Evolutionary conservation across 768 basidiomycete genomes (phyloP), one percentile per base, ranked within the genome.

Genomic region (Mycena olivaceomarginata): DNA sequence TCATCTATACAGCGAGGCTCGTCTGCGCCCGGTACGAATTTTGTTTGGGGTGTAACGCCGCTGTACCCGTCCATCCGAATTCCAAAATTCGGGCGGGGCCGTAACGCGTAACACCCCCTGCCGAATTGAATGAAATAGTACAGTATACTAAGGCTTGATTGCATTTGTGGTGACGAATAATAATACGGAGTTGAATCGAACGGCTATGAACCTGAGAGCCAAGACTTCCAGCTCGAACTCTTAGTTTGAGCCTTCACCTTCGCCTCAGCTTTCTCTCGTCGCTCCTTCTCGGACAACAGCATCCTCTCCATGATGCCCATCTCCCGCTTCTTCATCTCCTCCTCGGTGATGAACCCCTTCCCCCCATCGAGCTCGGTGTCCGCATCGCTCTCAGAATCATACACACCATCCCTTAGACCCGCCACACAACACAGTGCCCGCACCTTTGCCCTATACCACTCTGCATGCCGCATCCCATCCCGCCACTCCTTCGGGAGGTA

Each of bases 401-500:
- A 81, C 13, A 45, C 60, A 12, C 75, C 81, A 4, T 68, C 70
- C 2, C 53, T 69, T 5, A 80, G 11, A 0, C 75, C 72, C 59
- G 77, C 77, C 31, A 81, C 81, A 22, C 64, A 48, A 15, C 75
- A 79, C 57, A 81, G 22, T 1, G 77, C 75, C 10, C 12, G 7
- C 15, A 77, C 70, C 39, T 81, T 81, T 4, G 51, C 73, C 15
- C 63, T 6, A 25, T 75, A 81, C 81, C 81, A 81, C 51, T 77
- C 75, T 22, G 22, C 51, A 66, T 81, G 65, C 0, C 72, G 75
- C 77, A 81, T 74, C 22, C 81, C 81, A 64, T 81, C 81, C 7
- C 76, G 73, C 81, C 81, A 81, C 51, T 81, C 77, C 25, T n/a
- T n/a, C n/a, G 81, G 81, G 2, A 81, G 80, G 13, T 75, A 71